phyloP scores from a whole-genome alignment of 352 stramenopile genomes.

The Phytopythium chamaehyphon region DNA sequence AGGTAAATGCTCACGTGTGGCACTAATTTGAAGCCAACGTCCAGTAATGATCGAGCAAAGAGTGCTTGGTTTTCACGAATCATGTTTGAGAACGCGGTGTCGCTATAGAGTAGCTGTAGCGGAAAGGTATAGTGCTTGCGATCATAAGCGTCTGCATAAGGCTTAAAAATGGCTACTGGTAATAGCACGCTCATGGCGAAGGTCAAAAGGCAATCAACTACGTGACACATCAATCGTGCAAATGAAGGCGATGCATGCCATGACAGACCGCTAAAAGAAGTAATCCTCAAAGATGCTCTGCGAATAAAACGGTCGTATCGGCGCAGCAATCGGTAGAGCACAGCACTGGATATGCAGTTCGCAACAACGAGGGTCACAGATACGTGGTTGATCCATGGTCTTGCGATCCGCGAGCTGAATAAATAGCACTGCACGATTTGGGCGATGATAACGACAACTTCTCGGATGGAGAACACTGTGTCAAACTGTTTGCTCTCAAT shows the following conservation, averaged over 20 bases:
- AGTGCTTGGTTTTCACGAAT: slow-evolving; percentile 42
- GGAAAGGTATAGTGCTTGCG: slow-evolving; percentile 27
- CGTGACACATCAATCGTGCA: slow-evolving; percentile 9
- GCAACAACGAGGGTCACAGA: slow-evolving; percentile 36
- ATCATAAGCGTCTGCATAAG: slow-evolving; percentile 24
- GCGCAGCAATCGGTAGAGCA: slow-evolving; percentile 3
- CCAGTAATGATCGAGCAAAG: slow-evolving; percentile 21
- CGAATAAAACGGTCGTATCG: not conserved
- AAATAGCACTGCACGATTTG: slow-evolving; percentile 40
- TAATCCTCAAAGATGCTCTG: not conserved
- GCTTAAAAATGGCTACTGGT: slow-evolving; percentile 9
- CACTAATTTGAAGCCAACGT: slow-evolving; percentile 22
- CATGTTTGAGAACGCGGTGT: slow-evolving; percentile 35
- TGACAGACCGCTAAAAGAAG: not conserved
- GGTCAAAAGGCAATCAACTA: slow-evolving; percentile 10
- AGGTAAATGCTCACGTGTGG: slow-evolving; percentile 34
- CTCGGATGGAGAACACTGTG: slow-evolving; percentile 21
- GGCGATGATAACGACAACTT: slow-evolving; percentile 37
- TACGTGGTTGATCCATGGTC: slow-evolving; percentile 44
- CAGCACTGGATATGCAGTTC: slow-evolving; percentile 24
- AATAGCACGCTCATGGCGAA: slow-evolving; percentile 7
- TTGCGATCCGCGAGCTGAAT: slow-evolving; percentile 35
- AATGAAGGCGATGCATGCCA: not conserved
- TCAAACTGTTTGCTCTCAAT: slow-evolving; percentile 31
- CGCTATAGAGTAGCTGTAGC: slow-evolving; percentile 28